Evolutionary conservation across 148 eudicot genomes (phyloP).

Genomic region (Vaccinium vitisidaea): DNA sequence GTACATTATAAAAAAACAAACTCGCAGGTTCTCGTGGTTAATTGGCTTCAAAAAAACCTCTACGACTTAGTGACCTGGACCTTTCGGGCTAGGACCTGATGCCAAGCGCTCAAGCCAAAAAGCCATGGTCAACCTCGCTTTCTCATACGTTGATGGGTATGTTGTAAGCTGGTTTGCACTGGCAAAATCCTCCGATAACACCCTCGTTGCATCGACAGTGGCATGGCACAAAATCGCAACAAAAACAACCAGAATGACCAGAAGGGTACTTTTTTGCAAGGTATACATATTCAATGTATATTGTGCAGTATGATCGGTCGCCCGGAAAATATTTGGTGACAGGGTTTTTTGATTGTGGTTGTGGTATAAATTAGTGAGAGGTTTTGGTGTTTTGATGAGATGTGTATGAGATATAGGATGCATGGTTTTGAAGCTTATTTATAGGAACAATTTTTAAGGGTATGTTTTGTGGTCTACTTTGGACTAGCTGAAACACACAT

Average conservation of each 20-base stretch:
- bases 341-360: neutral
- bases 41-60: neutral
- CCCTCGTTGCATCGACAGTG: constrained; percentile 12
- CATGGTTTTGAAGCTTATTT: neutral
- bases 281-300: constrained; percentile 2
- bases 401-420: neutral
- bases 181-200: constrained; percentile 15
- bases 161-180: constrained; percentile 5
- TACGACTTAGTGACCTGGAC: constrained; percentile 17
- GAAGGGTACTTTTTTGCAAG: neutral
- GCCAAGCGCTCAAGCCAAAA: constrained; percentile 20
- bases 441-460: neutral
- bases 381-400: neutral
- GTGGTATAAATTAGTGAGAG: neutral
- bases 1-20: too few relatives aligned
- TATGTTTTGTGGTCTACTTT: neutral
- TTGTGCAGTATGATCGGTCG: too few relatives aligned
- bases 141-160: constrained; percentile 12
- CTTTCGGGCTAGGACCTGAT: constrained; percentile 23
- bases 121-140: constrained; percentile 1
- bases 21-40: neutral
- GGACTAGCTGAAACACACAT: neutral
- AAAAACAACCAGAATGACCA: constrained; percentile 14
- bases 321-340: neutral
- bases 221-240: neutral